These are phyloP conservation scores for Arctostaphylos glauca DNA, from an alignment of 148 eudicot species.

Conservation along the genomic window DNA sequence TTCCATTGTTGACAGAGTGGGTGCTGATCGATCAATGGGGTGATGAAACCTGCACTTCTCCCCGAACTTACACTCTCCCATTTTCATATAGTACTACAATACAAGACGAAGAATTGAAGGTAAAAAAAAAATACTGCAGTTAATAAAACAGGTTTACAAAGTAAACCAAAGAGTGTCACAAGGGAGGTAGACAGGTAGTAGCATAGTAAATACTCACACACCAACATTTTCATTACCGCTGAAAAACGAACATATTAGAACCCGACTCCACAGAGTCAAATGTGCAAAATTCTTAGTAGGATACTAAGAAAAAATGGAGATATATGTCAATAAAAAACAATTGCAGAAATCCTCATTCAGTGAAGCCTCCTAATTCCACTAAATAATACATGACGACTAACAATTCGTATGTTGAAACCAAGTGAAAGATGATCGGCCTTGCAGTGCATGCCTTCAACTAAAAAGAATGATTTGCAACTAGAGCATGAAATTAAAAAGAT, in stretches of 20 bases:
- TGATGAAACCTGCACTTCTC: conserved; percentile 89
- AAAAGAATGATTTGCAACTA: not conserved
- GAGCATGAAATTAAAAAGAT: conserved; percentile 16
- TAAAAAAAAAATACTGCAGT: not conserved
- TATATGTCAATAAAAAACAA: not conserved
- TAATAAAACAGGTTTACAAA: not conserved
- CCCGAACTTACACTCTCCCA: conserved; percentile 78
- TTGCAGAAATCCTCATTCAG: not conserved
- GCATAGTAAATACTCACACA: not conserved
- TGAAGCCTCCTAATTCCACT: not conserved
- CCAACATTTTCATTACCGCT: not conserved
- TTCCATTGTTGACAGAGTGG: conserved; percentile 31
- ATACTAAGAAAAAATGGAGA: not conserved
- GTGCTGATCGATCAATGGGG: conserved; percentile 64
- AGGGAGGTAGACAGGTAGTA: not conserved
- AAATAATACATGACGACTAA: not conserved
- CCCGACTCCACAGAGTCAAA: not conserved
- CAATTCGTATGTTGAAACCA: not conserved
- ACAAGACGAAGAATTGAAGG: not conserved
- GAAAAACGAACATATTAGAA: not conserved
- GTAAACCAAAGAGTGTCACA: not conserved
- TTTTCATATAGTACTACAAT: conserved; percentile 82
- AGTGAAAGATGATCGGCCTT: conserved; percentile 7
- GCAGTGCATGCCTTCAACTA: not conserved
- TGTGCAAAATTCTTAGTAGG: not conserved